Evolutionary conservation across 805 yeast species (phyloP).

Genomic region (Candida yuanshanica): DNA sequence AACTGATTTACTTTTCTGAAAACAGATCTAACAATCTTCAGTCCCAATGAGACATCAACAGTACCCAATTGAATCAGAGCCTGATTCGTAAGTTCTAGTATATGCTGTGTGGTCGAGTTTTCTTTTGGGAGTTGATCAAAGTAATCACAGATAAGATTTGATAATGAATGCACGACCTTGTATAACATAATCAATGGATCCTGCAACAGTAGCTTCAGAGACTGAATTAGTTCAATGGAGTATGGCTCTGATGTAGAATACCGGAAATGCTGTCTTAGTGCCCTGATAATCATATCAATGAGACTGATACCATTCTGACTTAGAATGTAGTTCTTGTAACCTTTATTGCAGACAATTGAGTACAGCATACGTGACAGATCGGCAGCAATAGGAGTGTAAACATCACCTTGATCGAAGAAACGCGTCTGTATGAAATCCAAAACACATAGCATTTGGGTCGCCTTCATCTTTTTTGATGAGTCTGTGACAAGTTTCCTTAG

Average conservation of each 20-base stretch:
- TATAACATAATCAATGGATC: conserved; percentile 22
- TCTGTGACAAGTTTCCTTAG: conserved; percentile 22
- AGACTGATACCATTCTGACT: conserved; percentile 13
- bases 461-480: conserved; percentile 11
- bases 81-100: conserved; percentile 42
- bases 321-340: conserved; percentile 17
- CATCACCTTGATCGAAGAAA: conserved; percentile 7
- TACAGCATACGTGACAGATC: conserved; percentile 26
- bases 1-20: conserved; percentile 30
- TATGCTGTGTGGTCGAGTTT: conserved; percentile 24
- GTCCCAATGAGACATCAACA: conserved; percentile 31
- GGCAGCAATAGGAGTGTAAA: conserved; percentile 26
- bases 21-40: conserved; percentile 35
- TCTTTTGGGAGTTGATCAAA: conserved; percentile 22
- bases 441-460: conserved; percentile 9
- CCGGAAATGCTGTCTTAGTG: conserved; percentile 7
- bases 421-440: conserved; percentile 8
- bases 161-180: conserved; percentile 16
- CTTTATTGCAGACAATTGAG: conserved; percentile 17
- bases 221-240: conserved; percentile 22
- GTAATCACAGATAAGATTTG: conserved; percentile 17
- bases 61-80: conserved; percentile 38
- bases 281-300: conserved; percentile 7
- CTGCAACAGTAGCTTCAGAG: conserved; percentile 20
- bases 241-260: conserved; percentile 21